phyloP scores from a whole-genome alignment of 2,329 filamentous ascomycete species.

The Ceratocystiopsis minuta region DNA sequence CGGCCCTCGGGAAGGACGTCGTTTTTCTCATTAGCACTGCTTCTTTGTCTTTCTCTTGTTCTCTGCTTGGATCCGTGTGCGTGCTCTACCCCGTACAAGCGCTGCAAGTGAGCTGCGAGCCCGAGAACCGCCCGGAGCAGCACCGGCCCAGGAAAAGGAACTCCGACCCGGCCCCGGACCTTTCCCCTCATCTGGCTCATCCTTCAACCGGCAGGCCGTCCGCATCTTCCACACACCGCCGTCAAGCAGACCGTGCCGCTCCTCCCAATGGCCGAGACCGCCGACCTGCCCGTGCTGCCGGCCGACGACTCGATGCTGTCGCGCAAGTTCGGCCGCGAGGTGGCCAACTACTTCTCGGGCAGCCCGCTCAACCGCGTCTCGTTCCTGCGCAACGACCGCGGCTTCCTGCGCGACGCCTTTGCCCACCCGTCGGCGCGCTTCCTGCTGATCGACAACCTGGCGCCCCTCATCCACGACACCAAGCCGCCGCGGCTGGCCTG shows the following conservation, averaged over 20 bases:
- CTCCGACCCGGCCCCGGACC: neutral
- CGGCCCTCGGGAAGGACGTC: too few species aligned
- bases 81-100: too few species aligned
- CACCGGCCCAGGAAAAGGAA: neutral
- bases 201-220: too few species aligned
- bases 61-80: too few species aligned
- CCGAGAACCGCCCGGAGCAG: too few species aligned
- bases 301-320: conserved; percentile 49
- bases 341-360: conserved; percentile 71
- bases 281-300: conserved; percentile 24
- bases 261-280: conserved; percentile 1
- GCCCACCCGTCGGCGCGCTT: conserved; percentile 49
- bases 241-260: neutral
- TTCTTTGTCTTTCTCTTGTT: too few species aligned
- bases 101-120: too few species aligned
- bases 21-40: too few species aligned
- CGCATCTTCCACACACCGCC: too few species aligned
- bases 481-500: conserved; percentile 37
- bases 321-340: conserved; percentile 60
- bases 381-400: conserved; percentile 53
- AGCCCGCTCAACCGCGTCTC: conserved; percentile 61
- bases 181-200: neutral
- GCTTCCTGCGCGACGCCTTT: conserved; percentile 53
- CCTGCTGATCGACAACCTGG: conserved; percentile 60
- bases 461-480: conserved; percentile 44